Conservation (phyloP, 805 yeast species). For the Sporopachydermia quercuum region DNA sequence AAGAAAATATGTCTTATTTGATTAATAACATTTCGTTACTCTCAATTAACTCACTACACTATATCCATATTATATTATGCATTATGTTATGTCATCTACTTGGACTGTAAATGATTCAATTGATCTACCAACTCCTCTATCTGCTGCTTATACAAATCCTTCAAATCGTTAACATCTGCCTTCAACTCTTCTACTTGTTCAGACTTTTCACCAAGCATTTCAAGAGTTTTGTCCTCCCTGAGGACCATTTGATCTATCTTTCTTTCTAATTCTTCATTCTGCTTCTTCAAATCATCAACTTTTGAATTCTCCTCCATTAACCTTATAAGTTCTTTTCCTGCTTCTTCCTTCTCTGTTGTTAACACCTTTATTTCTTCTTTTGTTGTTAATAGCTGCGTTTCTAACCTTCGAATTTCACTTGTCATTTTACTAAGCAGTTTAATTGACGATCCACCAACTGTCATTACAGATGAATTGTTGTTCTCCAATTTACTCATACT, state of each 20-base stretch:
- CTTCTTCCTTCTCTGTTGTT: slow-evolving; percentile 41
- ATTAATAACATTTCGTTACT: too few species aligned
- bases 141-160: slow-evolving; percentile 69
- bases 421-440: slow-evolving; percentile 67
- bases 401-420: slow-evolving; percentile 61
- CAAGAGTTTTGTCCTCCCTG: slow-evolving; percentile 43
- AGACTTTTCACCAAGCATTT: slow-evolving; percentile 71
- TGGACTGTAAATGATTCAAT: slow-evolving; percentile 26
- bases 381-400: slow-evolving; percentile 55
- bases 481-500: slow-evolving; percentile 6
- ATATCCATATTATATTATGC: too few species aligned
- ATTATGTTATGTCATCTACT: too few species aligned
- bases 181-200: slow-evolving; percentile 73
- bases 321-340: slow-evolving; percentile 52
- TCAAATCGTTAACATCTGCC: slow-evolving; percentile 82
- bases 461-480: slow-evolving; percentile 7
- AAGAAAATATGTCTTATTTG: too few species aligned
- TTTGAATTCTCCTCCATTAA: slow-evolving; percentile 41
- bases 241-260: slow-evolving; percentile 24
- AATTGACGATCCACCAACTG: slow-evolving; percentile 23
- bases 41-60: too few species aligned
- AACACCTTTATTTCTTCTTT: slow-evolving; percentile 47
- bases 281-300: slow-evolving; percentile 20
- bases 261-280: slow-evolving; percentile 18
- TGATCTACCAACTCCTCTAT: slow-evolving; percentile 70